Conservation (phyloP, 805 yeast genomes). For the Monosporozyma solicola region DNA sequence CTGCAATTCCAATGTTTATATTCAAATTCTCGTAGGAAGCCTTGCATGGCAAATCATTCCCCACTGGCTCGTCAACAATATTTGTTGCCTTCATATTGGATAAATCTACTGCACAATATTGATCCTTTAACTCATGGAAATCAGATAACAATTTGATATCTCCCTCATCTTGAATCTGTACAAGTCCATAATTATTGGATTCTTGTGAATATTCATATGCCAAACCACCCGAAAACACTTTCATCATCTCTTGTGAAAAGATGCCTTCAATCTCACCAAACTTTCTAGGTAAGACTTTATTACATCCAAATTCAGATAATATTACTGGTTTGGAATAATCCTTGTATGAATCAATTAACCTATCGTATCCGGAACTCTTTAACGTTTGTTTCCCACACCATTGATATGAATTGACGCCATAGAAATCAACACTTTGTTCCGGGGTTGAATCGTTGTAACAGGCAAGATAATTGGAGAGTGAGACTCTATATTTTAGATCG, state of each 20-base stretch:
- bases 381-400: slow-evolving; percentile 95
- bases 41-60: slow-evolving; percentile 24
- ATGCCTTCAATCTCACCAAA: slow-evolving; percentile 71
- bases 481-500: slow-evolving; percentile 65
- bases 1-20: slow-evolving; percentile 31
- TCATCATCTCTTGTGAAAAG: slow-evolving; percentile 63
- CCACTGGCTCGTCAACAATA: background rate
- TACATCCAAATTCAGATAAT: slow-evolving; percentile 90
- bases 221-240: slow-evolving; percentile 75
- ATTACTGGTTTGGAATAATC: slow-evolving; percentile 70
- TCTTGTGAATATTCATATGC: slow-evolving; percentile 78
- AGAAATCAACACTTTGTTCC: slow-evolving; percentile 59
- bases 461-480: slow-evolving; percentile 72
- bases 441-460: slow-evolving; percentile 48
- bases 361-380: slow-evolving; percentile 63
- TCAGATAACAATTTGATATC: slow-evolving; percentile 39
- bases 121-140: slow-evolving; percentile 40
- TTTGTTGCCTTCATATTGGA: background rate
- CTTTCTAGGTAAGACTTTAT: slow-evolving; percentile 64
- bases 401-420: slow-evolving; percentile 88
- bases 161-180: slow-evolving; percentile 37
- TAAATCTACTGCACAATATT: slow-evolving; percentile 25
- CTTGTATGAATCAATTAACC: slow-evolving; percentile 61
- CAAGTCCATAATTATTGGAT: slow-evolving; percentile 71
- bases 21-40: slow-evolving; percentile 37